phyloP scores from a whole-genome alignment of 129 eudicot species.

The Tagetes erecta region DNA sequence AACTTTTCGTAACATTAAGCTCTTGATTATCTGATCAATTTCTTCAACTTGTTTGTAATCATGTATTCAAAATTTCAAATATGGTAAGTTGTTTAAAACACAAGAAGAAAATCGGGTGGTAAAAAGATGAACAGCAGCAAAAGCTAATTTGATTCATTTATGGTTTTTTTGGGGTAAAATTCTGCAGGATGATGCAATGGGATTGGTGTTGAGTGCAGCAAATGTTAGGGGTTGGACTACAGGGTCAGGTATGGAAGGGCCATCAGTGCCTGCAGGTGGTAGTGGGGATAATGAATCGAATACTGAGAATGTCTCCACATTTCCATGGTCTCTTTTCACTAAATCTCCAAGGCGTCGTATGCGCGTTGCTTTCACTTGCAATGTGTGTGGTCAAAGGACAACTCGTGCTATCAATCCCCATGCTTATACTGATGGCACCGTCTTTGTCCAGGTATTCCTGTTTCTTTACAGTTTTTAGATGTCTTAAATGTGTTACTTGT shows the following conservation, averaged over 20 bases:
- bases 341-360: conserved; percentile 92
- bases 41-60: background rate
- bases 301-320: conserved; percentile 58
- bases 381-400: conserved; percentile 87
- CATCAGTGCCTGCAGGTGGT: conserved; percentile 65
- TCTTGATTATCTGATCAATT: background rate
- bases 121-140: background rate
- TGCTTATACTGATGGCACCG: conserved; percentile 96
- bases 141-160: conserved; percentile 2
- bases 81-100: background rate
- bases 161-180: background rate
- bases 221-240: conserved; percentile 91
- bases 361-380: conserved; percentile 95
- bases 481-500: background rate
- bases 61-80: too few relatives aligned
- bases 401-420: conserved; percentile 94
- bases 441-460: conserved; percentile 79
- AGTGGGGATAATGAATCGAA: conserved; percentile 50
- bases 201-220: conserved; percentile 92
- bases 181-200: conserved; percentile 86
- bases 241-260: conserved; percentile 95
- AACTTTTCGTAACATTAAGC: background rate
- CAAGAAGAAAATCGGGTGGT: background rate
- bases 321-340: conserved; percentile 95
- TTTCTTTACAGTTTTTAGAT: background rate